Base-by-base conservation (phyloP, 164 flowering plant genomes). In the Brasenia schreberi region DNA sequence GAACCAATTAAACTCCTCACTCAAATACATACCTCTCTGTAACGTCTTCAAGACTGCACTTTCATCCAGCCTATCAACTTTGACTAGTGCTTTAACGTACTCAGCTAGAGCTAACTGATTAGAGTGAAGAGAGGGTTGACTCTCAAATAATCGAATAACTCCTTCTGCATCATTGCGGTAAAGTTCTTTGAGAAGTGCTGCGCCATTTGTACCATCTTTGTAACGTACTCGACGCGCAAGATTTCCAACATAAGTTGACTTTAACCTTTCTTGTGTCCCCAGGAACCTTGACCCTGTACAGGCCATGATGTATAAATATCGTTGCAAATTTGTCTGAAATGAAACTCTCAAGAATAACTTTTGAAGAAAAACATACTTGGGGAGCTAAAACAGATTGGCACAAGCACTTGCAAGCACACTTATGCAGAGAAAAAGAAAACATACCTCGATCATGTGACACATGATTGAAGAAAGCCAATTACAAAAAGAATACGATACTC, bases 21-120 rank as follows among this genome's bases (percentile, higher is more conserved):
- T 61, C 23, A 43, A 56, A 65, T 64, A 70, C 80, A 59, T 23
- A 94, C 99, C 99, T 92, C 79, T 82, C 68, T 85, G 96, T 81
- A 95, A 75, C 67, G 96, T 86, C 77, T 77, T 87, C 19, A 95
- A 79, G 76, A 95, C 76, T 74, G 89, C 85, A 67, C 96, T 90
- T 45, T 83, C 85, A 70, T 88, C 97, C 74, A 95, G 74, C 81
- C 90, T 79, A 71, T 86, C 91, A 79, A 90, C 92, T 73, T 77
- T 87, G 59, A 92, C 96, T 61, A 95, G 76, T 63, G 99, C 96
- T 78, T 84, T 92, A 14, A 92, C 92, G 80, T 95, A 95, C 75
- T 88, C 97, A 27, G 97, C 79, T 62, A 95, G 79, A 42, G 99
- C 99, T 39, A 96, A 74, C 43, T 90, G 84, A 66, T 84, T 92